phyloP scores from a whole-genome alignment of 495 filamentous ascomycete species.

The Aspergillus bridgeri region DNA sequence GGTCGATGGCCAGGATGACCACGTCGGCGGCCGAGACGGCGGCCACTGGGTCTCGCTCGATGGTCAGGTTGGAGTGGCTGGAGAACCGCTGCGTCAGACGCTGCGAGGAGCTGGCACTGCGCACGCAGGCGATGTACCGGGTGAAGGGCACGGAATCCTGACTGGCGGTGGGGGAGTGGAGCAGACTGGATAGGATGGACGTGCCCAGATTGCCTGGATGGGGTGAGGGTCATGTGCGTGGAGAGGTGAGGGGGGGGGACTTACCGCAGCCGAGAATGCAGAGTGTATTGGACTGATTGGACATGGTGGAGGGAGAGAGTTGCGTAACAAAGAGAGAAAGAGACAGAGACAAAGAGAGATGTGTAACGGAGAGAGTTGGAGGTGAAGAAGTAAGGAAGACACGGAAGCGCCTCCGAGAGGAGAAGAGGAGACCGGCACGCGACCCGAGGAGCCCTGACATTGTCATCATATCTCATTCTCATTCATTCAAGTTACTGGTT shows the following conservation, averaged over 20 bases:
- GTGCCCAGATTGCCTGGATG: conserved; percentile 34
- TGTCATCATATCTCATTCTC: too few species aligned
- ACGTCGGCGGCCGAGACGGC: conserved; percentile 24
- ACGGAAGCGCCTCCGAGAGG: too few species aligned
- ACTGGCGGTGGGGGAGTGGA: conserved; percentile 12
- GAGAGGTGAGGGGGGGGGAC: not conserved
- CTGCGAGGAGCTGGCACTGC: conserved; percentile 24
- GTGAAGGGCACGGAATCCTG: conserved; percentile 18
- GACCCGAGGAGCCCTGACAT: too few species aligned
- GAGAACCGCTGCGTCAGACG: conserved; percentile 6
- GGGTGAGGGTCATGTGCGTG: not conserved
- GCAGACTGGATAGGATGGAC: conserved; percentile 33
- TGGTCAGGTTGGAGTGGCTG: conserved; percentile 15
- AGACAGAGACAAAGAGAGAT: too few species aligned
- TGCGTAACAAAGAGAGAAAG: too few species aligned
- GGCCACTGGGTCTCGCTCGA: conserved; percentile 19
- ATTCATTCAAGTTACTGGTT: too few species aligned
- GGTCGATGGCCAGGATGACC: conserved; percentile 33
- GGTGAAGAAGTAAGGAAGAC: too few species aligned
- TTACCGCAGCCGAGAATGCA: conserved; percentile 39
- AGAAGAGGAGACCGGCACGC: too few species aligned
- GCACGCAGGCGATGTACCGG: conserved; percentile 32
- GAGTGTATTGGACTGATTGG: conserved; percentile 23
- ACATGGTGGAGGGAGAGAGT: too few species aligned
- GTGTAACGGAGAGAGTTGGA: too few species aligned